Conservation (phyloP, 75 land plant species). For the Ceratopteris richardii region DNA sequence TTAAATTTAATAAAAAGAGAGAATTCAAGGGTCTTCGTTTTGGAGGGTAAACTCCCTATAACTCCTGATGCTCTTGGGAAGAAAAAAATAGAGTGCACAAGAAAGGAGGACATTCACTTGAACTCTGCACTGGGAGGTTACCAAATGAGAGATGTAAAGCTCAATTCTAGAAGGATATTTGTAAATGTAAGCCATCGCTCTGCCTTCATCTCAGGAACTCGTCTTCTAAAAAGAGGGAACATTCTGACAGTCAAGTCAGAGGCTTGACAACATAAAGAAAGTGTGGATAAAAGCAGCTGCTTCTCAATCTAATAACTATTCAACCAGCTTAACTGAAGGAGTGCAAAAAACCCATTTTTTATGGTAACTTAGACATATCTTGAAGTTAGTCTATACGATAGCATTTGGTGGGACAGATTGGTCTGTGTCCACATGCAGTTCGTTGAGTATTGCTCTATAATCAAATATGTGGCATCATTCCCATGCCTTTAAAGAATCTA, state of each 20-base stretch:
- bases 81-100: constrained; percentile 1
- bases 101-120: constrained; percentile 3
- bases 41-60: constrained; percentile 4
- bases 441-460: too few relatives aligned
- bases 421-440: too few relatives aligned
- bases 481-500: too few relatives aligned
- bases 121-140: not conserved
- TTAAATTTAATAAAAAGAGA: not conserved
- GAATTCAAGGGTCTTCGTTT: not conserved
- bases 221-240: not conserved
- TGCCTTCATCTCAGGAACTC: constrained; percentile 4
- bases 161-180: constrained; percentile 20
- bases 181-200: constrained; percentile 31
- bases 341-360: too few relatives aligned
- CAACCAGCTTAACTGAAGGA: too few relatives aligned
- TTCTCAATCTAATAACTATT: too few relatives aligned
- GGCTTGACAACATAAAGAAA: not conserved
- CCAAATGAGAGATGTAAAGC: constrained; percentile 18
- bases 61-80: not conserved
- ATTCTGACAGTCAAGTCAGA: constrained; percentile 1
- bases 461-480: too few relatives aligned
- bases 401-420: too few relatives aligned
- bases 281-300: too few relatives aligned
- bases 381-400: too few relatives aligned
- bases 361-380: too few relatives aligned